Conservation (phyloP, 2,329 filamentous ascomycete species). For the Sporothrix schenckii region DNA sequence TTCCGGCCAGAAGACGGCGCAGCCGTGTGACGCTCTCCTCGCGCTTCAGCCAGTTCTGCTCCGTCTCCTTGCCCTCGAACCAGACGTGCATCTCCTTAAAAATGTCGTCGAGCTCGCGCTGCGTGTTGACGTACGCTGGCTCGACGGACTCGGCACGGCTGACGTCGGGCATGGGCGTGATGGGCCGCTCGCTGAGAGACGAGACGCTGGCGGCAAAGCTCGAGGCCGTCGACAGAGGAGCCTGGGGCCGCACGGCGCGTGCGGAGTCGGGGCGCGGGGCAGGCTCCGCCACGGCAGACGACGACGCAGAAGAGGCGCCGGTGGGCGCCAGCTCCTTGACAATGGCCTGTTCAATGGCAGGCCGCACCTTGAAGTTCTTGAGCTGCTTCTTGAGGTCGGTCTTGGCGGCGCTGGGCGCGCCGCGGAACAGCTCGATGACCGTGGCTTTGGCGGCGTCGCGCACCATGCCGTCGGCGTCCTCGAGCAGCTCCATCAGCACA, state of each 20-base stretch:
- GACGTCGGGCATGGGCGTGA: conserved; percentile 65
- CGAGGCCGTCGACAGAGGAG: conserved; percentile 13
- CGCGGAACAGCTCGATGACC: conserved; percentile 83
- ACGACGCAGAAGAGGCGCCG: conserved; percentile 37
- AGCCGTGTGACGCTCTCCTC: conserved; percentile 80
- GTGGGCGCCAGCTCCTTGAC: conserved; percentile 69
- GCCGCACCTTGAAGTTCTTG: conserved; percentile 79
- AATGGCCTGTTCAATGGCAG: conserved; percentile 81
- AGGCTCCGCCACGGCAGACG: conserved; percentile 36
- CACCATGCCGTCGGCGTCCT: conserved; percentile 87
- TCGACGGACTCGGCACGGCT: conserved; percentile 69
- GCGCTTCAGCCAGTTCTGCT: conserved; percentile 86
- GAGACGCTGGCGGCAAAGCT: conserved; percentile 57
- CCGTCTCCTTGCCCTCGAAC: conserved; percentile 87
- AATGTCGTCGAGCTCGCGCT: conserved; percentile 84
- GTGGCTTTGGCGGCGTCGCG: conserved; percentile 81
- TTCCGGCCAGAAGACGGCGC: conserved; percentile 78
- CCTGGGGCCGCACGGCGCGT: conserved; percentile 38
- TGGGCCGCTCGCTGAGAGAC: conserved; percentile 56
- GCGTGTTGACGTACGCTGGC: conserved; percentile 79
- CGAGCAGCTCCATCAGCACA: conserved; percentile 78
- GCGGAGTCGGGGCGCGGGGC: conserved; percentile 42
- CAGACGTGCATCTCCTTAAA: conserved; percentile 77
- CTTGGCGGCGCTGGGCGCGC: conserved; percentile 80
- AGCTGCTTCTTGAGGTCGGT: conserved; percentile 87